Conservation (phyloP, 306 rosid species). For the Betula pendula region DNA sequence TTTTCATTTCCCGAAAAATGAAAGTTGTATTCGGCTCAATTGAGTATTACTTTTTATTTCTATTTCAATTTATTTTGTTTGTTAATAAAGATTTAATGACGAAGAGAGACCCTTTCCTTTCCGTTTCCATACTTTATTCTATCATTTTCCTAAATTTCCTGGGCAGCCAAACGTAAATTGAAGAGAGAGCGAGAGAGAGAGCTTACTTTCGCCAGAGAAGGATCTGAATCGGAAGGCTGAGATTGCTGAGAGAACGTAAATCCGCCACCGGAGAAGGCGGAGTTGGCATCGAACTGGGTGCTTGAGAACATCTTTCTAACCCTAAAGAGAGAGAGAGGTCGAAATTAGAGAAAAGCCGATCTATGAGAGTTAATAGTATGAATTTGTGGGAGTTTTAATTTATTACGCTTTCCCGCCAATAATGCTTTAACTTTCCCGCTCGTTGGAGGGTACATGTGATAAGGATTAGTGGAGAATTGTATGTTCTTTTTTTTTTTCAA, state of each 20-base stretch:
- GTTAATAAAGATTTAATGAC: background rate
- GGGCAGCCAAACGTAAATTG: slow-evolving; percentile 13
- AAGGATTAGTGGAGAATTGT: too few relatives aligned
- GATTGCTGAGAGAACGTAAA: slow-evolving; percentile 59
- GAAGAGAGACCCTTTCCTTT: background rate
- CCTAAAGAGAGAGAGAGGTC: slow-evolving; percentile 27
- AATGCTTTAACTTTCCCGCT: slow-evolving; percentile 42
- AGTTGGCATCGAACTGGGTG: slow-evolving; percentile 60
- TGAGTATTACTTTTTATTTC: background rate
- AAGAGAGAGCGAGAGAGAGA: slow-evolving; percentile 18
- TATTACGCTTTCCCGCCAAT: slow-evolving; percentile 52
- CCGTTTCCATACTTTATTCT: background rate
- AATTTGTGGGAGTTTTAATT: background rate
- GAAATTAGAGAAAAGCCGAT: background rate
- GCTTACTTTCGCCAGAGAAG: slow-evolving; percentile 55
- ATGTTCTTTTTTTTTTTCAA: too few relatives aligned
- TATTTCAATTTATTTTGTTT: background rate
- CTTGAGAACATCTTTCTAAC: slow-evolving; percentile 64
- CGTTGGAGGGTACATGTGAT: background rate
- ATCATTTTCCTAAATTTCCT: background rate
- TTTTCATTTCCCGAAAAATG: background rate
- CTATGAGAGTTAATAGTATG: background rate
- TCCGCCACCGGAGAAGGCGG: slow-evolving; percentile 67
- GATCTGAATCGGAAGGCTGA: slow-evolving; percentile 53
- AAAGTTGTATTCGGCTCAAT: background rate